A percentile compares a stretch with the other conserved stretches of the same genome.
These are phyloP conservation scores for Xylaria sp. DNA, from an alignment of 2,329 filamentous ascomycete species.

Conservation along the genomic window DNA sequence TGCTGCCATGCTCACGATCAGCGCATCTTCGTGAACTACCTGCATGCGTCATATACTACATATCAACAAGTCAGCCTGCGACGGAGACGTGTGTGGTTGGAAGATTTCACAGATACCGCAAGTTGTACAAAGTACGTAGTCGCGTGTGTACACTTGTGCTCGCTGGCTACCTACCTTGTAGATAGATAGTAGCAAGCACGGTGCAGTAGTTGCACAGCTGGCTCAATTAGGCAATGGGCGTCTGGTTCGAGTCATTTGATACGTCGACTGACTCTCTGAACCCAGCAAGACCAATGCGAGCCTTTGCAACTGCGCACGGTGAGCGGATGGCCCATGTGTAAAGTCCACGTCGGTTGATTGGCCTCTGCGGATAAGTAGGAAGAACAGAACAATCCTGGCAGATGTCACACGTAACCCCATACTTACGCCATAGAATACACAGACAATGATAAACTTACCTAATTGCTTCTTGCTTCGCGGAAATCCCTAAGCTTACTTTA, in stretches of 20 bases:
- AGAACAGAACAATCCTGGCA: background rate
- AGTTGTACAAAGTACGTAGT: no score
- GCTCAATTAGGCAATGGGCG: conserved; percentile 27
- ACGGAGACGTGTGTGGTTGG: no score
- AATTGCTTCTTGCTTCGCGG: no score
- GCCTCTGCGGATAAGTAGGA: background rate
- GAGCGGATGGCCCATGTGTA: background rate
- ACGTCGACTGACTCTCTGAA: conserved; percentile 3
- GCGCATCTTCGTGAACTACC: no score
- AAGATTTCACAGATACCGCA: no score
- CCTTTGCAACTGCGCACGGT: conserved; percentile 5
- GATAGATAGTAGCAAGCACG: background rate
- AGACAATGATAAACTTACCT: no score
- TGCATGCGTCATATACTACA: background rate
- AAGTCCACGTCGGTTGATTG: background rate
- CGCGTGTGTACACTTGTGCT: background rate
- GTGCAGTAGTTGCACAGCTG: conserved; percentile 1
- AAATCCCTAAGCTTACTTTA: no score
- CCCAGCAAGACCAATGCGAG: background rate
- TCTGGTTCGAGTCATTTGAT: conserved; percentile 24
- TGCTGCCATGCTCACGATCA: no score
- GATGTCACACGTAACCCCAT: background rate
- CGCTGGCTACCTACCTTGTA: background rate
- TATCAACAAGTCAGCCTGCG: no score
- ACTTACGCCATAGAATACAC: no score